Percentiles rank a stretch among this genome's conserved stretches.
Evolutionary conservation across 2,329 filamentous ascomycete genomes (phyloP).

Genomic region (Byssochlamys sp.): DNA sequence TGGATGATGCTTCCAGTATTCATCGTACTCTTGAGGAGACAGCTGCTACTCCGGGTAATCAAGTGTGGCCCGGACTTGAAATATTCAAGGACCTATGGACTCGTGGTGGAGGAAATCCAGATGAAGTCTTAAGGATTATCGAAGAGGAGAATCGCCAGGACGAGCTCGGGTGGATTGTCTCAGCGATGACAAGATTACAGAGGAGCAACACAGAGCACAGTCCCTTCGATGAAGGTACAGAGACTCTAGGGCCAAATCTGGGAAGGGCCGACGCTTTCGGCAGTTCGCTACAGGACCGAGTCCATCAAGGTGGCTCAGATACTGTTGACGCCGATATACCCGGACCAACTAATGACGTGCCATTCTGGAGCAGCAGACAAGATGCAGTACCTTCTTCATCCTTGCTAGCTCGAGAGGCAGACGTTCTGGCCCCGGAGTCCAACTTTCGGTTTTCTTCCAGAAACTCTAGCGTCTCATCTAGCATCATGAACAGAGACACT

Average conservation of each 20-base stretch:
- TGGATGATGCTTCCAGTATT: constrained; percentile 41
- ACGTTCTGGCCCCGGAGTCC: not conserved
- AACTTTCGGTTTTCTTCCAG: not conserved
- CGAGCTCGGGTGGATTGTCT: constrained; percentile 51
- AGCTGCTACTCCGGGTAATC: constrained; percentile 1
- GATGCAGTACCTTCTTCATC: not conserved
- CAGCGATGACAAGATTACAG: constrained; percentile 37
- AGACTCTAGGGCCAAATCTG: not conserved
- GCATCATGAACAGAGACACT: not conserved
- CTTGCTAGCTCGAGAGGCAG: not conserved
- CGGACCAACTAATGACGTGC: not conserved
- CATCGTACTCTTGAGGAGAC: constrained; percentile 39
- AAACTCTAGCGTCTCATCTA: not conserved
- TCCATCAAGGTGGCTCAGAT: not conserved
- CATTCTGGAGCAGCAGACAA: not conserved
- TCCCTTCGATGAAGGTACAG: constrained; percentile 3
- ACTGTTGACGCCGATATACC: constrained; percentile 3
- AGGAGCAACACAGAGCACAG: not conserved
- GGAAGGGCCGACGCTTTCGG: not conserved
- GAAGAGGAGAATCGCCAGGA: constrained; percentile 51
- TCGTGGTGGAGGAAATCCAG: constrained; percentile 50
- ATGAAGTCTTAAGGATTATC: constrained; percentile 52
- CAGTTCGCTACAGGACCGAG: not conserved
- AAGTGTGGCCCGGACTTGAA: constrained; percentile 28
- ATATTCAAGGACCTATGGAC: constrained; percentile 48